phyloP scores from a whole-genome alignment of 176 grass and related monocot genomes.

The Poa pratensis region DNA sequence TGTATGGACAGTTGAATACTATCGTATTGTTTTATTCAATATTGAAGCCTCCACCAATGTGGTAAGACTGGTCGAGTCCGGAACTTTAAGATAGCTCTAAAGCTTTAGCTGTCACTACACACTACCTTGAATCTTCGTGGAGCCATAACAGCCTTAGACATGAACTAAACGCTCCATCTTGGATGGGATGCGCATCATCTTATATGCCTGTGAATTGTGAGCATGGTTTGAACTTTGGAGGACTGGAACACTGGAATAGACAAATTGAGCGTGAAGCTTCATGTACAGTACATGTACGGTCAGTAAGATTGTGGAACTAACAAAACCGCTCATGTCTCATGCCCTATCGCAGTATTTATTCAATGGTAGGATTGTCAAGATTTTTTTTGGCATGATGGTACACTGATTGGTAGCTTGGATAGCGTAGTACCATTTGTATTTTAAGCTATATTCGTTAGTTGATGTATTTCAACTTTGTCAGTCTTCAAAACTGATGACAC shows the following conservation, averaged over 20 bases:
- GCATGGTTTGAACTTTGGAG: slow-evolving; percentile 16
- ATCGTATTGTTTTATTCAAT: neutral
- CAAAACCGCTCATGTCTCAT: neutral
- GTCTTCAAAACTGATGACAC: neutral
- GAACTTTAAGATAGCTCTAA: slow-evolving; percentile 17
- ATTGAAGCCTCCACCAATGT: neutral
- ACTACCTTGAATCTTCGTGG: neutral
- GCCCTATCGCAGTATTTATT: neutral
- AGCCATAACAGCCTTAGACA: neutral
- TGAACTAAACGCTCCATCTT: neutral
- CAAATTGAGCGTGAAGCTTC: neutral
- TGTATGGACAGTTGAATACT: neutral
- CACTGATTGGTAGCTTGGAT: neutral
- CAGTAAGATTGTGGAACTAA: slow-evolving; percentile 7
- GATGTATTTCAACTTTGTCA: neutral
- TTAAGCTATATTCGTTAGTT: neutral
- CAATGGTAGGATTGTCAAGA: neutral
- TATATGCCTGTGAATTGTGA: neutral
- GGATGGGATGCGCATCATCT: neutral
- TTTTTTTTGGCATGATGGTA: neutral
- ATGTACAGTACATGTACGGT: neutral
- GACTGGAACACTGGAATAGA: neutral
- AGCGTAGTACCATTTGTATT: neutral
- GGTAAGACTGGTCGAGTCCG: slow-evolving; percentile 1
- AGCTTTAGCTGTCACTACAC: neutral